Evolutionary conservation across 768 basidiomycete species (phyloP).

Genomic region (Crassisporium funariophilum): DNA sequence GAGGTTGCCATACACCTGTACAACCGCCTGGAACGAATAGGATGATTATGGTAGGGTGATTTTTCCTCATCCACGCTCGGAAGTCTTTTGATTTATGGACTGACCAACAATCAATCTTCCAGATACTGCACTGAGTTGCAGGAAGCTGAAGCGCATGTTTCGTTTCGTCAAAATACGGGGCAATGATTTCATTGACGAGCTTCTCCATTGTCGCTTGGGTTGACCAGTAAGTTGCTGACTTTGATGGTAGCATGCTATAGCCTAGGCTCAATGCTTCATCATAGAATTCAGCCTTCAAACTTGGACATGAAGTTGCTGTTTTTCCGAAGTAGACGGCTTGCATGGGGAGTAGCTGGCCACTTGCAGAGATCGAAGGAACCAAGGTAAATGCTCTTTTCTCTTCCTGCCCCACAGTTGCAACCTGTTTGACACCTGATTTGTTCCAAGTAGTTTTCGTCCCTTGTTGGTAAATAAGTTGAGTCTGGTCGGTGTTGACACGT

Average conservation of each 20-base stretch:
- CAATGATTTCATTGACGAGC: constrained; percentile 31
- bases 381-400: constrained; percentile 47
- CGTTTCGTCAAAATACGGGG: constrained; percentile 27
- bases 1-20: constrained; percentile 31
- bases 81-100: constrained; percentile 40
- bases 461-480: constrained; percentile 28
- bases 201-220: constrained; percentile 25
- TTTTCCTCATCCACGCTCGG: constrained; percentile 31
- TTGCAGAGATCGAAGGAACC: constrained; percentile 29
- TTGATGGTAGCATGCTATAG: constrained; percentile 27
- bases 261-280: constrained; percentile 22
- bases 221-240: constrained; percentile 30
- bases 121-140: constrained; percentile 23
- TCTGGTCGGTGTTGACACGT: constrained; percentile 39
- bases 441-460: constrained; percentile 31
- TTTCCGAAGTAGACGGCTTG: constrained; percentile 40
- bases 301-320: constrained; percentile 26
- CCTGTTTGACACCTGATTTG: constrained; percentile 33
- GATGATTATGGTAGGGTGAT: constrained; percentile 32
- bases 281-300: constrained; percentile 9
- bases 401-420: constrained; percentile 33
- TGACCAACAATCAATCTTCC: constrained; percentile 36
- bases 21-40: constrained; percentile 33
- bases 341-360: constrained; percentile 35
- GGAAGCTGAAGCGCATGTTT: constrained; percentile 20